Evolutionary conservation across 768 basidiomycete genomes (phyloP), one percentile per base, ranked within the genome.

Genomic region (Cubamyces sp.): DNA sequence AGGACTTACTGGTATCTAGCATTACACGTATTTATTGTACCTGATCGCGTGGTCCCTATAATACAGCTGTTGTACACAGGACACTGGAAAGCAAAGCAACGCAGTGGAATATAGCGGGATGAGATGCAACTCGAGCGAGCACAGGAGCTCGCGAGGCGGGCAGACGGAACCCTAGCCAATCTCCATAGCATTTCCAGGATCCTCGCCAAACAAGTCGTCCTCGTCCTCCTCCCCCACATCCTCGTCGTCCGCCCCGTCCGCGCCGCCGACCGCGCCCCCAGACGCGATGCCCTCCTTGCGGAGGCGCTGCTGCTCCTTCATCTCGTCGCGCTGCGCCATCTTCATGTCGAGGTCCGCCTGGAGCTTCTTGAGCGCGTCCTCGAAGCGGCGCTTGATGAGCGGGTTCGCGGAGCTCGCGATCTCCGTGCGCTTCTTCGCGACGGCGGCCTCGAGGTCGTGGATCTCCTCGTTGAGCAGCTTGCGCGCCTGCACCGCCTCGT

Each of bases 381-480:
- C 93, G 75, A 96, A 96, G 39, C 94, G 94, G 84, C 90, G 90
- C 90, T 86, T 87, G 71, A 97, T 94, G 58, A 96, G 83, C 40
- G 91, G 90, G 73, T 97, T 97, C 3, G 86, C 84, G 19, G 91
- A 91, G 66, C 87, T 88, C 2, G 88, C 83, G 63, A 96, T 87
- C 74, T 96, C 94, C 21, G 80, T 84, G 49, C 83, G 83, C 77
- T 96, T 96, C 83, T 92, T 91, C 45, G 85, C 80, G 14, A 96
- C 90, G 2, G 94, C 95, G 50, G 87, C 87, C 74, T 96, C 91
- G 65, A 97, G 76, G 72, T 96, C 94, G 49, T 86, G 80, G 52
- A 96, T 94, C 74, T 96, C 94, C 69, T 95, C 95, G 66, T 88
- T 91, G 64, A 96, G 74, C 41, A 96, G 73, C 66, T 90, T 91